A percentile compares a stretch with the other conserved stretches of the same genome.
Conservation (phyloP, 441 rosid species). For the Mallotus japonicus region DNA sequence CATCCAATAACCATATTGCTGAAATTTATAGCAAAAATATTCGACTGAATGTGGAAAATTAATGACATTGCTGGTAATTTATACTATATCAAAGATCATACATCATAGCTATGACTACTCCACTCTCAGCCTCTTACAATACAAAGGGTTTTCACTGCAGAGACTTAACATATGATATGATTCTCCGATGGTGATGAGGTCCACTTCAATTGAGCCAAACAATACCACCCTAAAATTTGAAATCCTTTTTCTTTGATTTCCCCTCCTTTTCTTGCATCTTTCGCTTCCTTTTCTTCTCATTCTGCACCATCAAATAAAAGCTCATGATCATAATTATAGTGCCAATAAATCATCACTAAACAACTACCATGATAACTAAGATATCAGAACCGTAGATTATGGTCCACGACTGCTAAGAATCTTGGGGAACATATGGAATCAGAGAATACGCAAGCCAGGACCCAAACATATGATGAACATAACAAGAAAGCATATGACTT, state of each 20-base stretch:
- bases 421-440: neutral
- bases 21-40: neutral
- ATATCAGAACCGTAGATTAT: neutral
- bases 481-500: neutral
- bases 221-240: constrained; percentile 56
- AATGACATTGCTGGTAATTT: neutral
- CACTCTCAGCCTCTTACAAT: neutral
- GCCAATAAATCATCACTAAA: neutral
- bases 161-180: neutral
- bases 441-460: neutral
- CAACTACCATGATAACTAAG: neutral
- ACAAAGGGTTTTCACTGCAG: neutral
- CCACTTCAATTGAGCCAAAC: neutral
- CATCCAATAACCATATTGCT: neutral
- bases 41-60: neutral
- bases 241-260: constrained; percentile 89
- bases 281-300: constrained; percentile 89
- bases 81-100: neutral
- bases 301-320: constrained; percentile 41
- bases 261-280: constrained; percentile 94
- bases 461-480: neutral
- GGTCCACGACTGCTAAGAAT: too few relatives aligned
- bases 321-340: neutral
- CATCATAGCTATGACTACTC: neutral
- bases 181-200: neutral